Evolutionary conservation across 2,329 filamentous ascomycete species (phyloP).

Genomic region (Aureobasidium sp.): DNA sequence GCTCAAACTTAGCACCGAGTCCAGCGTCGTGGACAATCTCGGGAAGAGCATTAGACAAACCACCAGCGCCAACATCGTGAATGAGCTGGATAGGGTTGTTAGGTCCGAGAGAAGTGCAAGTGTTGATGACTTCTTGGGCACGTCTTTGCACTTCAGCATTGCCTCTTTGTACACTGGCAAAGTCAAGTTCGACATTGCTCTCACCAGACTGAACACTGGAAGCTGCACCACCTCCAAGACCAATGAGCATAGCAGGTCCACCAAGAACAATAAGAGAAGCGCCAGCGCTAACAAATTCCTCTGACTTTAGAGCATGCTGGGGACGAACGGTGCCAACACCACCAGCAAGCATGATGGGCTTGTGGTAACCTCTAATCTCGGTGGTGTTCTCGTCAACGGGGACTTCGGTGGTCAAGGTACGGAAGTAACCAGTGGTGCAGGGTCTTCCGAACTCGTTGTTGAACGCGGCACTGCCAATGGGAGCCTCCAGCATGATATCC

Average conservation of each 20-base stretch:
- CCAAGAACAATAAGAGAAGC: slow-evolving; percentile 88
- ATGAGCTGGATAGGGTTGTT: slow-evolving; percentile 93
- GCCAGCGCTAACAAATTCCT: slow-evolving; percentile 71
- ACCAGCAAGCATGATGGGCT: slow-evolving; percentile 97
- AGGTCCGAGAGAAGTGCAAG: slow-evolving; percentile 75
- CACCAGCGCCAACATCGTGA: slow-evolving; percentile 93
- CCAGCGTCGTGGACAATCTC: slow-evolving; percentile 90
- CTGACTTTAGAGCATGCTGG: slow-evolving; percentile 81
- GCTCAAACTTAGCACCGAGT: slow-evolving; percentile 82
- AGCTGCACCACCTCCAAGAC: slow-evolving; percentile 88
- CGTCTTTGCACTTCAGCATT: slow-evolving; percentile 94
- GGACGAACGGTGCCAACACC: slow-evolving; percentile 89
- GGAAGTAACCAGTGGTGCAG: slow-evolving; percentile 81
- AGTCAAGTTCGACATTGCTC: slow-evolving; percentile 85
- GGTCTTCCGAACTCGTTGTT: slow-evolving; percentile 98
- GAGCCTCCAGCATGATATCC: slow-evolving; percentile 96
- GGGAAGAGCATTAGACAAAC: slow-evolving; percentile 74
- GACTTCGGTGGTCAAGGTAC: slow-evolving; percentile 72
- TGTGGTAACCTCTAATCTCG: slow-evolving; percentile 88
- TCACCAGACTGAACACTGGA: slow-evolving; percentile 86
- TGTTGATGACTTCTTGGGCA: slow-evolving; percentile 97
- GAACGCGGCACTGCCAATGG: slow-evolving; percentile 89
- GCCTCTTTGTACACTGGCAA: slow-evolving; percentile 92
- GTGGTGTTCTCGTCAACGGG: slow-evolving; percentile 53
- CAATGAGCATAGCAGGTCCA: slow-evolving; percentile 95